Conservation (phyloP, 1,284 basidiomycete genomes). For the Heterobasidion occidentale region DNA sequence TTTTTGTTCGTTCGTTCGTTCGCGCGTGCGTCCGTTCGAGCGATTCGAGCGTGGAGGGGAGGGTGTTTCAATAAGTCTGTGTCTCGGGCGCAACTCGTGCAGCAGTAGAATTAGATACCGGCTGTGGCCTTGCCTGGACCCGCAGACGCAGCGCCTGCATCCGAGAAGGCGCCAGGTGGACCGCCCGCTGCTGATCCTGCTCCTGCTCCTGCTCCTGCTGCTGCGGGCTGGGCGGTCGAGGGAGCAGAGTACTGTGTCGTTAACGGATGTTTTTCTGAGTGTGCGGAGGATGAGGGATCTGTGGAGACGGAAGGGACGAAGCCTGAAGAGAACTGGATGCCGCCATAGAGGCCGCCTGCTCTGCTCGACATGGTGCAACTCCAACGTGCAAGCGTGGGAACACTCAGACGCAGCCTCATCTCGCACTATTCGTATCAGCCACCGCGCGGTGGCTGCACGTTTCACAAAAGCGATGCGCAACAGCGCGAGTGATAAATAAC, state of each 20-base stretch:
- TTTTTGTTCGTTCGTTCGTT: neutral
- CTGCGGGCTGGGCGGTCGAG: neutral
- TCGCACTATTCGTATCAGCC: neutral
- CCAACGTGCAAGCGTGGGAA: too few relatives aligned
- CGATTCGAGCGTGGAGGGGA: neutral
- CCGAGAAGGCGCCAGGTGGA: slow-evolving; percentile 17
- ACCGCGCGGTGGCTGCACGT: neutral
- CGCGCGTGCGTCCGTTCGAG: neutral
- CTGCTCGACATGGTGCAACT: slow-evolving; percentile 52
- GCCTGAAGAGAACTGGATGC: slow-evolving; percentile 68
- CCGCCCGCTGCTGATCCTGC: slow-evolving; percentile 10
- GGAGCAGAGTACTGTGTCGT: slow-evolving; percentile 4
- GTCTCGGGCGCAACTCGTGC: slow-evolving; percentile 22
- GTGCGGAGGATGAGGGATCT: slow-evolving; percentile 8
- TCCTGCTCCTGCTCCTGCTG: neutral
- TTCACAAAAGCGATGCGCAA: neutral
- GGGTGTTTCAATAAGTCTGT: slow-evolving; percentile 24
- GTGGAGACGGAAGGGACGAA: slow-evolving; percentile 31
- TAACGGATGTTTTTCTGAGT: neutral
- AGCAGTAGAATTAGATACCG: slow-evolving; percentile 56
- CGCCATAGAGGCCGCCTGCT: slow-evolving; percentile 74
- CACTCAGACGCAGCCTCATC: too few relatives aligned
- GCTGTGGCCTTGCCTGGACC: slow-evolving; percentile 61
- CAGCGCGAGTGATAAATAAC: neutral
- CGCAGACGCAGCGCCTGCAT: slow-evolving; percentile 22